Base-by-base conservation (phyloP, 2,329 filamentous ascomycete species). In the Colletotrichum noveboracense region DNA sequence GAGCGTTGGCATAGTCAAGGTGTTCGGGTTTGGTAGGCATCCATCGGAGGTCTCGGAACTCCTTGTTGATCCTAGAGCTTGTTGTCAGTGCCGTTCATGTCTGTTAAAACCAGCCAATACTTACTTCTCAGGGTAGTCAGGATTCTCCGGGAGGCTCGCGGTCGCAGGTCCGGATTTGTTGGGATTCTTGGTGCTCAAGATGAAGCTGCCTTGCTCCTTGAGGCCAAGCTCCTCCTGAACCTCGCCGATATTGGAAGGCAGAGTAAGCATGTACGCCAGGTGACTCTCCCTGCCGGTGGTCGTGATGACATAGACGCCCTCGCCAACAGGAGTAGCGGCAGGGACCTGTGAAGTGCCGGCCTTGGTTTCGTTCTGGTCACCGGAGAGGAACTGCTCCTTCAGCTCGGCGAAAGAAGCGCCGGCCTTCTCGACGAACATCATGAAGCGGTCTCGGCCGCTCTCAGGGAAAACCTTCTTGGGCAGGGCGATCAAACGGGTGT, bases 381-480 rank as follows among this genome's bases (percentile, higher is more conserved):
- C 90, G 1, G 88, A 83, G 77, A 97, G 88, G 83, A 97, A 95
- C 7, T 90, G 89, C 6, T 94, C 91, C 80, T 93, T 94, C n/a
- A 98, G 87, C 8, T 93, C 89, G 30, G 92, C 87, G 79, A 96
- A 92, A 0, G 90, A 91, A 1, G 88, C 87, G 7, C 91, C 89
- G 0, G 91, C 87, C 83, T 96, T 96, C 81, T 97, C 94, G 2
- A 98, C 94, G 82, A 98, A 97, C 2, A 91, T 91, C 89, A 97
- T 93, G 85, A 95, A 96, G 13, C 91, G 87, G 78, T 97, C 95
- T 13, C 86, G 86, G 16, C 90, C 90, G 24, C 90, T 93, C 69
- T 90, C 89, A 0, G 96, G 96, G 12, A 97, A 91, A 4, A 91
- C 91, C 83, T 98, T 98, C 85, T 98, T 98, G 0, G 96, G 96